A percentile compares a stretch with the other conserved stretches of the same genome.
phyloP scores from a whole-genome alignment of 2,329 filamentous ascomycete genomes.

The Dothistroma pini region DNA sequence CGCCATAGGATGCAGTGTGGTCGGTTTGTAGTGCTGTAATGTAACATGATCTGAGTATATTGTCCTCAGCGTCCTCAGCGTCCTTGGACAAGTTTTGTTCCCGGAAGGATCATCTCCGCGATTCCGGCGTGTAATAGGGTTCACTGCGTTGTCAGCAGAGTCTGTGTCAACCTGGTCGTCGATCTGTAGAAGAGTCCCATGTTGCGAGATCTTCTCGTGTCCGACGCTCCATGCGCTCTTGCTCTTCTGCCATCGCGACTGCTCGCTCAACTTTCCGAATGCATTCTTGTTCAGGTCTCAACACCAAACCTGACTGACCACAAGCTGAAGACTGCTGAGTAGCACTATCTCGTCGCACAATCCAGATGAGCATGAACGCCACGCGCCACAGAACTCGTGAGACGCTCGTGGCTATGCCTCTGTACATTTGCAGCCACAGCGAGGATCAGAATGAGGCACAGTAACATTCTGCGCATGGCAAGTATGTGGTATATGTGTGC shows the following conservation, averaged over 20 bases:
- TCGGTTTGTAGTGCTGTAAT: constrained; percentile 33
- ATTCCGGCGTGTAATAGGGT: too few species aligned
- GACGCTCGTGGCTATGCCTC: background rate
- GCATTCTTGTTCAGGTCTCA: background rate
- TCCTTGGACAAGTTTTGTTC: background rate
- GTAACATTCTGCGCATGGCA: background rate
- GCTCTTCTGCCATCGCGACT: too few species aligned
- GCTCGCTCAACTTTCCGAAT: background rate
- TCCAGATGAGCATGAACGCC: background rate
- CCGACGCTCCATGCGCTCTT: too few species aligned
- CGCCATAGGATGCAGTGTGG: constrained; percentile 47
- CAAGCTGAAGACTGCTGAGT: too few species aligned
- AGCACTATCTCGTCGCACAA: background rate
- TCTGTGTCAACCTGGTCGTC: too few species aligned
- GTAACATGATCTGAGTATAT: background rate
- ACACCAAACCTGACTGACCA: background rate
- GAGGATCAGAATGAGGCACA: background rate
- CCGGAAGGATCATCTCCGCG: too few species aligned
- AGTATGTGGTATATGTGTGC: background rate
- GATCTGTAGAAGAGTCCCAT: too few species aligned
- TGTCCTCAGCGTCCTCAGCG: background rate
- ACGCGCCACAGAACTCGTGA: background rate
- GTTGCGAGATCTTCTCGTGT: too few species aligned
- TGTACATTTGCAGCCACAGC: background rate
- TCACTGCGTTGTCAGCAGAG: too few species aligned